Evolutionary conservation across 768 basidiomycete genomes (phyloP).

Genomic region (Lactarius indigo): DNA sequence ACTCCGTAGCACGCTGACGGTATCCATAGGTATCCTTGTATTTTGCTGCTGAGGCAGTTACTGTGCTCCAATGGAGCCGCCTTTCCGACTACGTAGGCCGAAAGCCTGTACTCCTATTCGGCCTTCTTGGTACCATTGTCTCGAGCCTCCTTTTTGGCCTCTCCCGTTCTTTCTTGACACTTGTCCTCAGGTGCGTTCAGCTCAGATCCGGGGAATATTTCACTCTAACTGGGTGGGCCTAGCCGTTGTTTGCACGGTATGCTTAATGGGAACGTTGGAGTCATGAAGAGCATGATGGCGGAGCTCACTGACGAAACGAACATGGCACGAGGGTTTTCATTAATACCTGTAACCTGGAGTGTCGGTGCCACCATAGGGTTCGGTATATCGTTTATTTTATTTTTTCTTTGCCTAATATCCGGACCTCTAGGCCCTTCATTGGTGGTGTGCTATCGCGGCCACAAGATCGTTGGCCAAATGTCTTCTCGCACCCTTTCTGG

Average conservation of each 20-base stretch:
- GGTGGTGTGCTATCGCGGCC: constrained; percentile 29
- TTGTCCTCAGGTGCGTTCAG: neutral
- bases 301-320: constrained; percentile 64
- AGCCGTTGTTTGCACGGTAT: neutral
- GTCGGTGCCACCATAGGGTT: constrained; percentile 9
- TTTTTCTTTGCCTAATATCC: neutral
- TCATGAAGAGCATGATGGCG: constrained; percentile 40
- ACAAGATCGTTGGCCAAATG: constrained; percentile 23
- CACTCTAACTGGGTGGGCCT: constrained; percentile 58
- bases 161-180: neutral
- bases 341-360: constrained; percentile 32
- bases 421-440: constrained; percentile 25
- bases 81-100: neutral
- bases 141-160: neutral
- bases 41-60: neutral
- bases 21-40: constrained; percentile 37
- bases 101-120: neutral
- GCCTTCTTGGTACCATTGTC: neutral
- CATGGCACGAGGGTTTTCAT: constrained; percentile 38
- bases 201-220: neutral
- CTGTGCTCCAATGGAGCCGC: neutral
- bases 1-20: neutral
- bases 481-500: constrained; percentile 28
- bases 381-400: neutral
- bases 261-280: neutral